These are phyloP conservation scores for Begonia fuchsioides DNA, from an alignment of 306 rosid genomes.

Conservation along the genomic window DNA sequence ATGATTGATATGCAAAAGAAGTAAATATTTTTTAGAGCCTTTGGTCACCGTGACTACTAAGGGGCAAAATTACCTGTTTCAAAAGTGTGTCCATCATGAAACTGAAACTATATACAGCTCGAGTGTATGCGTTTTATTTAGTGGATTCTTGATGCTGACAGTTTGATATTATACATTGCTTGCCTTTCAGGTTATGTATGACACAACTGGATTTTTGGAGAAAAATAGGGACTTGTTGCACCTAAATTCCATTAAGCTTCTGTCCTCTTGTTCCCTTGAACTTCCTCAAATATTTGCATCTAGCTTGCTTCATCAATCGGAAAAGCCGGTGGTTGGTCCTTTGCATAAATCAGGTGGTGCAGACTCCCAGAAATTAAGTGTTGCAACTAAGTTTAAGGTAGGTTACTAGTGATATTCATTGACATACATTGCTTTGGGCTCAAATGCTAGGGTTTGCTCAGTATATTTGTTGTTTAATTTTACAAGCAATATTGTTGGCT, in stretches of 20 bases:
- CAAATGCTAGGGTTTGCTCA: no score
- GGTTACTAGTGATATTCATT: slow-evolving; percentile 3
- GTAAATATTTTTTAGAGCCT: no score
- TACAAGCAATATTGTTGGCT: no score
- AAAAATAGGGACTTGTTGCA: slow-evolving; percentile 93
- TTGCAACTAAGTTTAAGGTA: slow-evolving; percentile 96
- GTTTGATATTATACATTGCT: slow-evolving; percentile 26
- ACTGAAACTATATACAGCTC: no score
- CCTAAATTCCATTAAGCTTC: slow-evolving; percentile 83
- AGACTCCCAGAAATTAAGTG: slow-evolving; percentile 95
- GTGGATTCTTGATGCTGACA: slow-evolving; percentile 4
- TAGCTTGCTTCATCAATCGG: slow-evolving; percentile 67
- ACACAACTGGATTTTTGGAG: slow-evolving; percentile 89
- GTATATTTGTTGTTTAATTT: no score
- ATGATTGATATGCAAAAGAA: no score
- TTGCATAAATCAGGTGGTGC: slow-evolving; percentile 81
- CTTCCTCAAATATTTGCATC: slow-evolving; percentile 90
- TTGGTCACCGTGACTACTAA: no score
- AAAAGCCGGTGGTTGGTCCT: slow-evolving; percentile 76
- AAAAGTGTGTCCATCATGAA: no score
- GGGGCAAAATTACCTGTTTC: no score
- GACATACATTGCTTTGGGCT: no score
- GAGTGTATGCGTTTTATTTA: no score
- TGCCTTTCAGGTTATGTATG: slow-evolving; percentile 72
- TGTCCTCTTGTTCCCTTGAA: slow-evolving; percentile 80